Conservation (phyloP, 78 protist species). For the Goniomonas avonlea region DNA sequence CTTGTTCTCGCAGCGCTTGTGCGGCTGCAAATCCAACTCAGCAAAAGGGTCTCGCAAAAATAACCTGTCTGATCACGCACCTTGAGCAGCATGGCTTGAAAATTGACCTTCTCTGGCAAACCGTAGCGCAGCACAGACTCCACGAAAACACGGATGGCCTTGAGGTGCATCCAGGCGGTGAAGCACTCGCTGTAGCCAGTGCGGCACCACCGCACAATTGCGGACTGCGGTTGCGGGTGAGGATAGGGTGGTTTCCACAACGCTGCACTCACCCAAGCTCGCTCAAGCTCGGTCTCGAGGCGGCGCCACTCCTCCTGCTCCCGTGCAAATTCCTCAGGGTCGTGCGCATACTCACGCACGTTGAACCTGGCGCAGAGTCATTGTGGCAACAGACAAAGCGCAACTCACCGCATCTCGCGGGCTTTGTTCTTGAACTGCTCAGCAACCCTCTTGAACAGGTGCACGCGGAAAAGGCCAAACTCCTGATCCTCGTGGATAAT, state of each 20-base stretch:
- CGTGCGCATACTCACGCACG: too few species aligned
- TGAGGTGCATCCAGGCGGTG: slow-evolving; percentile 11
- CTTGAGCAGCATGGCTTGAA: slow-evolving; percentile 7
- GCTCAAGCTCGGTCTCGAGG: too few species aligned
- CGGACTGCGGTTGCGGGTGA: too few species aligned
- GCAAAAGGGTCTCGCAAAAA: not conserved
- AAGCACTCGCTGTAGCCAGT: not conserved
- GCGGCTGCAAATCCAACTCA: not conserved
- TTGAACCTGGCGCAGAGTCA: too few species aligned
- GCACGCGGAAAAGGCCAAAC: not conserved
- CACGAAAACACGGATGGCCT: slow-evolving; percentile 18
- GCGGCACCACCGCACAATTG: too few species aligned
- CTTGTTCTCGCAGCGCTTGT: not conserved
- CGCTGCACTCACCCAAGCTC: too few species aligned
- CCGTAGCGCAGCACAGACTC: slow-evolving; percentile 5
- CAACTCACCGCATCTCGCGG: not conserved
- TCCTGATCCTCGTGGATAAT: not conserved
- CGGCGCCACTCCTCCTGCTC: too few species aligned
- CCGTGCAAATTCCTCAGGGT: too few species aligned
- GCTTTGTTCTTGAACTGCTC: not conserved
- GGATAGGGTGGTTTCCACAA: too few species aligned
- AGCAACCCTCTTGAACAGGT: not conserved
- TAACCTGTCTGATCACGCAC: not conserved
- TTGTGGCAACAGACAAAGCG: too few species aligned
- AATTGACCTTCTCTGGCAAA: not conserved